Evolutionary conservation across 2,329 filamentous ascomycete genomes (phyloP).

Genomic region (Apiospora phragmitis): DNA sequence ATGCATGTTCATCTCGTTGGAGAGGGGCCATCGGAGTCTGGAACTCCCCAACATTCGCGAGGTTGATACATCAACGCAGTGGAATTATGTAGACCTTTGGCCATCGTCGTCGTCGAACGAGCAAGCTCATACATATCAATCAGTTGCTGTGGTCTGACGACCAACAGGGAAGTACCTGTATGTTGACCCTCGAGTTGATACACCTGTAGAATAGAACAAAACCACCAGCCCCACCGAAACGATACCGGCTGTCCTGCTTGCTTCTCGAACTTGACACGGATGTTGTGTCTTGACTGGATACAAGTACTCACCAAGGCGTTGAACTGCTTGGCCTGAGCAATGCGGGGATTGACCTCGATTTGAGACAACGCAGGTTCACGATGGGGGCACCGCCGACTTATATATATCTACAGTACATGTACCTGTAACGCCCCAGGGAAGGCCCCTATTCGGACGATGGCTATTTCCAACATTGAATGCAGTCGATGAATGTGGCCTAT

Average conservation of each 20-base stretch:
- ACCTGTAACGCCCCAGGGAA: not conserved
- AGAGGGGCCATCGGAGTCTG: not conserved
- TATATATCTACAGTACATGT: not conserved
- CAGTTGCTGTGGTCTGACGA: not conserved
- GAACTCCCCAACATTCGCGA: not conserved
- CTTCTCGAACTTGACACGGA: not conserved
- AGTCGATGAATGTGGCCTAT: not conserved
- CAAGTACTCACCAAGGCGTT: not conserved
- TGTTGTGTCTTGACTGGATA: conserved; percentile 1
- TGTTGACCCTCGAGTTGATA: not conserved
- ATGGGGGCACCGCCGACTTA: not conserved
- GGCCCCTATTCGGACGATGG: not conserved
- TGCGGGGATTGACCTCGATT: not conserved
- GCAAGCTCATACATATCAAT: not conserved
- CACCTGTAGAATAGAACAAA: not conserved
- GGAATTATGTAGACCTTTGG: not conserved
- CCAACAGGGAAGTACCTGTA: not conserved
- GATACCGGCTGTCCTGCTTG: not conserved
- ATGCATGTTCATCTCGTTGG: not conserved
- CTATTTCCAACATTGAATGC: not conserved
- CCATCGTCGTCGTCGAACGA: not conserved
- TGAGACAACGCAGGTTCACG: not conserved
- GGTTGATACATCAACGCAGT: not conserved
- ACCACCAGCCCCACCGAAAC: not conserved
- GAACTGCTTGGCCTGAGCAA: not conserved